phyloP scores from a whole-genome alignment of 2,329 filamentous ascomycete species.

The Verticillium albo-atrum region DNA sequence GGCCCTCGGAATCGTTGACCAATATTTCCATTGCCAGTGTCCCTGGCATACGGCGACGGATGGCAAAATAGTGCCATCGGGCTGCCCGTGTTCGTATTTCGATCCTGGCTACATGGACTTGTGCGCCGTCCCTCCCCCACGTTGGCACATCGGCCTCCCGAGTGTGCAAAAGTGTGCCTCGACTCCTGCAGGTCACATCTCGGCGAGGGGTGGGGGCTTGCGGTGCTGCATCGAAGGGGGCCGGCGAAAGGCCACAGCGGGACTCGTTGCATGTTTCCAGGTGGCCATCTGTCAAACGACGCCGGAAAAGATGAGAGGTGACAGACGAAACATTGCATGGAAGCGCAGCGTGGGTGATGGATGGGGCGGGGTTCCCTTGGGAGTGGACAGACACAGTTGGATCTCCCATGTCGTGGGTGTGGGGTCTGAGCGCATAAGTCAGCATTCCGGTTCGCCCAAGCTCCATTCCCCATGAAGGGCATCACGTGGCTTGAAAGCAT shows the following conservation, averaged over 20 bases:
- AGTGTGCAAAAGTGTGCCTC: not conserved
- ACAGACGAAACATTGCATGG: not conserved
- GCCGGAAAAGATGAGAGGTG: not conserved
- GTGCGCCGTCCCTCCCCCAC: too few species aligned
- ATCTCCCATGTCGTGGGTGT: too few species aligned
- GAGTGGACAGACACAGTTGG: too few species aligned
- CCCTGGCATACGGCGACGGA: too few species aligned
- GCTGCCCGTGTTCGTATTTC: too few species aligned
- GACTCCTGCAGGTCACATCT: not conserved
- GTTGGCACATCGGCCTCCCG: not conserved
- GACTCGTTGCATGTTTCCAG: not conserved
- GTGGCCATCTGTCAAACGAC: not conserved
- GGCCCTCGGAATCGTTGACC: too few species aligned
- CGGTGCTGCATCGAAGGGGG: not conserved
- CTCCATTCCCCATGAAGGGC: too few species aligned
- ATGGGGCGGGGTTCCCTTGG: too few species aligned
- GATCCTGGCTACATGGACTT: too few species aligned
- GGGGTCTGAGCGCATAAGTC: too few species aligned
- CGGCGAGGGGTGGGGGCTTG: not conserved
- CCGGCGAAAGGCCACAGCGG: not conserved
- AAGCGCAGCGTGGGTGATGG: not conserved
- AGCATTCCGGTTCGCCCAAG: not conserved
- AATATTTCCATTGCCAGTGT: too few species aligned
- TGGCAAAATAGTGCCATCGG: too few species aligned
- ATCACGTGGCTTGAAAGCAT: not conserved